Evolutionary conservation across 2,329 filamentous ascomycete genomes (phyloP).

Genomic region (Thermoascus crustaceus): DNA sequence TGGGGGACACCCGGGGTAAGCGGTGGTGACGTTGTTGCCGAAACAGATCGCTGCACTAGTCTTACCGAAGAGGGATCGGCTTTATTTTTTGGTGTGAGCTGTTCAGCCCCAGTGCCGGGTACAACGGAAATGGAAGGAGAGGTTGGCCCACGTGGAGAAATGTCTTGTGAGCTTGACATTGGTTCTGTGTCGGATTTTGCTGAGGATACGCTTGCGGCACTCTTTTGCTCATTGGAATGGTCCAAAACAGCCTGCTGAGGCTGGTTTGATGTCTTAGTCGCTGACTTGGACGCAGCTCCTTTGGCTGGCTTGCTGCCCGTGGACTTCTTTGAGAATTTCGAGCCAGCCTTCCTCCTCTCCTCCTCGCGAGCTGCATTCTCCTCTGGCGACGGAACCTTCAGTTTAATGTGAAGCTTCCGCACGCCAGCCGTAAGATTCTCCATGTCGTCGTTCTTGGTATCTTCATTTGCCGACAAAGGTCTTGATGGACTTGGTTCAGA

Average conservation of each 20-base stretch:
- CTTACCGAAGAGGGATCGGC: too few relatives aligned
- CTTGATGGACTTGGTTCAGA: conserved; percentile 4
- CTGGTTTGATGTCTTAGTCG: conserved; percentile 5
- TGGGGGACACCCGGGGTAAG: conserved; percentile 14
- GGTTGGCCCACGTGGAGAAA: background rate
- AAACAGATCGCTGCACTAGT: background rate
- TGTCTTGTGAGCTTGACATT: background rate
- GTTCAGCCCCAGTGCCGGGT: background rate
- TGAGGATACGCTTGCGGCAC: background rate
- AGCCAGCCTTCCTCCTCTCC: conserved; percentile 31
- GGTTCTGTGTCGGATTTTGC: background rate
- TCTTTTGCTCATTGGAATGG: background rate
- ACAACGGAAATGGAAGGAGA: background rate
- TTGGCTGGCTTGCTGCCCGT: conserved; percentile 15
- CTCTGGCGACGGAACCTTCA: conserved; percentile 51
- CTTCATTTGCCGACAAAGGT: conserved; percentile 11
- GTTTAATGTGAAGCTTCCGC: conserved; percentile 47
- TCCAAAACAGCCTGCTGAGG: background rate
- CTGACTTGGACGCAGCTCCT: conserved; percentile 7
- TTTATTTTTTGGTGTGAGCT: background rate
- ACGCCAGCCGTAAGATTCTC: conserved; percentile 46
- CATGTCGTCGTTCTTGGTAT: conserved; percentile 30
- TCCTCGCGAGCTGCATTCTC: conserved; percentile 48
- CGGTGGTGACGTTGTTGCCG: conserved; percentile 16
- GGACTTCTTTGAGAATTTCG: conserved; percentile 25